Evolutionary conservation across 345 rosid species (phyloP).

Genomic region (Clausena lansium): DNA sequence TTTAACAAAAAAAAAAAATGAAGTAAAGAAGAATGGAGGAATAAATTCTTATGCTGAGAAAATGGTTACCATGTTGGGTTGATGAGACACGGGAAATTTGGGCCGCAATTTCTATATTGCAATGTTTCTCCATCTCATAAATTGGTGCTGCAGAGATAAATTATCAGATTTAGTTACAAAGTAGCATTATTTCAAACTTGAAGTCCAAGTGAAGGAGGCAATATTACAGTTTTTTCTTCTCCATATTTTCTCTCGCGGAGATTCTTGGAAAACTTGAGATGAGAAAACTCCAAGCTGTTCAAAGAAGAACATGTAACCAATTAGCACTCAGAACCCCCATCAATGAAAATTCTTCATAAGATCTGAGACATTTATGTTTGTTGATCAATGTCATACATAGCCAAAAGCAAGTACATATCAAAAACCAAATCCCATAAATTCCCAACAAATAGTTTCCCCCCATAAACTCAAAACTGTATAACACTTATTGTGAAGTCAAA

Average conservation of each 20-base stretch:
- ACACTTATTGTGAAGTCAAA: background rate
- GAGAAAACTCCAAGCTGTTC: conserved; percentile 96
- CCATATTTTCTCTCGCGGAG: conserved; percentile 72
- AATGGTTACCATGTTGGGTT: conserved; percentile 41
- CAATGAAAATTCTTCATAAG: background rate
- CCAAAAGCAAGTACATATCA: background rate
- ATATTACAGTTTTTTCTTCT: conserved; percentile 73
- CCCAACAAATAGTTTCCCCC: background rate
- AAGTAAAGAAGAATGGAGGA: conserved; percentile 5
- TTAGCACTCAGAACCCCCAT: background rate
- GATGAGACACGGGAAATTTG: conserved; percentile 65
- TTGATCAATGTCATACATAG: background rate
- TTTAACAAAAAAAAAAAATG: background rate
- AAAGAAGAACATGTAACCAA: conserved; percentile 19
- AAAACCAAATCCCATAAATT: background rate
- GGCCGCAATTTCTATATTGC: conserved; percentile 92
- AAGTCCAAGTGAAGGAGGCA: conserved; percentile 8
- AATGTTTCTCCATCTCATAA: conserved; percentile 94
- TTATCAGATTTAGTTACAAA: conserved; percentile 17
- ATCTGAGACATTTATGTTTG: background rate
- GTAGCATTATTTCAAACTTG: conserved; percentile 18
- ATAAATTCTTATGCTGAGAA: background rate
- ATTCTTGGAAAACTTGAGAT: conserved; percentile 93
- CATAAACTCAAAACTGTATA: background rate
- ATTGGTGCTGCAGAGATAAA: conserved; percentile 65